Evolutionary conservation across 108 stramenopile species (phyloP).

Genomic region (Nitzschia palea): DNA sequence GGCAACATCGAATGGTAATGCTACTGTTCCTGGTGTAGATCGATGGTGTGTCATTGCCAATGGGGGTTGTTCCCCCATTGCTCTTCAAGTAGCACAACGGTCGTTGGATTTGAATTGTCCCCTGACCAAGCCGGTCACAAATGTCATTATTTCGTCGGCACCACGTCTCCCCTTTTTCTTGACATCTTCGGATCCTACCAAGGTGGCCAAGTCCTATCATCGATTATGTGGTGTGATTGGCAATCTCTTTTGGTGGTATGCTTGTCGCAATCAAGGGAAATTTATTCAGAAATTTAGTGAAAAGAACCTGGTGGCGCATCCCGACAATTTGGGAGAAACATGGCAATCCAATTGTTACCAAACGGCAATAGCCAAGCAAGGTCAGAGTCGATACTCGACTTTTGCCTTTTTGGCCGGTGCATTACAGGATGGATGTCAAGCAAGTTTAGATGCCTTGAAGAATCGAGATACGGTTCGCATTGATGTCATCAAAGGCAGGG

Average conservation of each 20-base stretch:
- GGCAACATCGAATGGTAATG: background rate
- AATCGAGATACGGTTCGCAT: conserved; percentile 11
- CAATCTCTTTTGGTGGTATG: conserved; percentile 64
- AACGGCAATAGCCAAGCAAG: conserved; percentile 27
- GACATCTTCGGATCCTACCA: conserved; percentile 25
- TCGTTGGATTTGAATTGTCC: conserved; percentile 9
- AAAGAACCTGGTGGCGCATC: conserved; percentile 49
- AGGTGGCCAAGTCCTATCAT: conserved; percentile 48
- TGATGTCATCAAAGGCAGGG: conserved; percentile 52
- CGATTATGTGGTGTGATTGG: conserved; percentile 48
- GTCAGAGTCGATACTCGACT: conserved; percentile 48
- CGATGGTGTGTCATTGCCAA: conserved; percentile 58
- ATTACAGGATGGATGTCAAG: conserved; percentile 50
- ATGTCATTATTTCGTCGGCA: conserved; percentile 53
- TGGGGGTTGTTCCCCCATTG: conserved; percentile 66
- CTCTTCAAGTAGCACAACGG: conserved; percentile 43
- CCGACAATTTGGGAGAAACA: conserved; percentile 41
- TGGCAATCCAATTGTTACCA: conserved; percentile 53
- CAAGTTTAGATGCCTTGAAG: conserved; percentile 37
- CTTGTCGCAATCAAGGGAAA: conserved; percentile 39
- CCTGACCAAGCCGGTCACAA: conserved; percentile 2
- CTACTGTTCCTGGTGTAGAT: conserved; percentile 6
- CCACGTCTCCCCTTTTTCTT: conserved; percentile 52
- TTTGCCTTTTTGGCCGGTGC: conserved; percentile 68
- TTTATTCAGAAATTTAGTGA: conserved; percentile 61